Percentiles rank a stretch among this genome's conserved stretches.
phyloP scores from a whole-genome alignment of 108 stramenopile genomes.

The Pseudonitzschia multistriata region DNA sequence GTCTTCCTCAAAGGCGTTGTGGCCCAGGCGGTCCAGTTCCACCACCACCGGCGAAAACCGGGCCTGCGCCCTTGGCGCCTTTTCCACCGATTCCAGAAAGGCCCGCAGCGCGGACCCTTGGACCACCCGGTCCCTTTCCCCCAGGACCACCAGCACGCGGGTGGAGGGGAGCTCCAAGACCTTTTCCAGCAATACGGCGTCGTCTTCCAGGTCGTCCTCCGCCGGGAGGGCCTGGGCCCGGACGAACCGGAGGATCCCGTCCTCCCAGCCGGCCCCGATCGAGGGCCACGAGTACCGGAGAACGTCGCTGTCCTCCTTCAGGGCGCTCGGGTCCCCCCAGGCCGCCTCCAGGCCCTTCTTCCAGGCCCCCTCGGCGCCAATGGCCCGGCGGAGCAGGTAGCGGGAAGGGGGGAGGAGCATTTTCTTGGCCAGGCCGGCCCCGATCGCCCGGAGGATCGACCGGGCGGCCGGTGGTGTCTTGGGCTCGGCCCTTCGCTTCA shows the following conservation, averaged over 20 bases:
- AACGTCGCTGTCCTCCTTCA: constrained; percentile 65
- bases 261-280: constrained; percentile 78
- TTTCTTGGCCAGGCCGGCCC: no score
- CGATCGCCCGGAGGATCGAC: constrained; percentile 4
- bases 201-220: constrained; percentile 29
- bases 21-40: constrained; percentile 67
- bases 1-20: constrained; percentile 85
- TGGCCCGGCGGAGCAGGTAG: constrained; percentile 62
- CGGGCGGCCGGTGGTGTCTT: not conserved
- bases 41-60: constrained; percentile 8
- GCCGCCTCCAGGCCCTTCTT: constrained; percentile 48
- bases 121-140: constrained; percentile 56
- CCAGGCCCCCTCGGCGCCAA: constrained; percentile 62
- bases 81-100: constrained; percentile 18
- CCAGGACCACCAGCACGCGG: constrained; percentile 52
- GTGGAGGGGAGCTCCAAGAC: constrained; percentile 43
- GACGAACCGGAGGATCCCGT: constrained; percentile 63
- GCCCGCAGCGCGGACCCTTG: constrained; percentile 21
- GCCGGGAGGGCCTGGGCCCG: constrained; percentile 23
- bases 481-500: not conserved
- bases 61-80: not conserved
- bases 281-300: constrained; percentile 83
- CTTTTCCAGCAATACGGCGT: constrained; percentile 43
- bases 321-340: constrained; percentile 52
- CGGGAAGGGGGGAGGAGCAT: constrained; percentile 37